A percentile compares a stretch with the other conserved stretches of the same genome.
Evolutionary conservation across 192 early-diverging fungal genomes (phyloP).

Genomic region (Podila horticola): DNA sequence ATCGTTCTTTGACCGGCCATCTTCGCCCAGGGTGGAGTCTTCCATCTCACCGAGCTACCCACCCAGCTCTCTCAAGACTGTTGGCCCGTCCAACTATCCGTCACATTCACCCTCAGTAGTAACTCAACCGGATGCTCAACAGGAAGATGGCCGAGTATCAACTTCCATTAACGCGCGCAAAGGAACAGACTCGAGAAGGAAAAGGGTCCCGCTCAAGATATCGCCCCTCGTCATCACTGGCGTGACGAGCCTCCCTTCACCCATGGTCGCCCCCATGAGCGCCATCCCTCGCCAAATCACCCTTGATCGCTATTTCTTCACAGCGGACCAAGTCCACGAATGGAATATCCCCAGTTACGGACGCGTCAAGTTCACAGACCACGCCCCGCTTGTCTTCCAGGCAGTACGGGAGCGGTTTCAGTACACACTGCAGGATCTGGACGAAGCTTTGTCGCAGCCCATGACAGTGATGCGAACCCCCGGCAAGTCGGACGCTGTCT

Average conservation of each 20-base stretch:
- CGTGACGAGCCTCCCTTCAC: conserved; percentile 19
- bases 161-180: not conserved
- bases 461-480: conserved; percentile 48
- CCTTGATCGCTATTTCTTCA: conserved; percentile 35
- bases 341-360: conserved; percentile 51
- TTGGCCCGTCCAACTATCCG: not conserved
- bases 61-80: not conserved
- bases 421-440: conserved; percentile 40
- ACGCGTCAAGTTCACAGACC: conserved; percentile 40
- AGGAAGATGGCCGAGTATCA: no score
- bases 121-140: no score
- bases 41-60: conserved; percentile 6
- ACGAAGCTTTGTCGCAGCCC: conserved; percentile 38
- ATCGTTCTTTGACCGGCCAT: conserved; percentile 22
- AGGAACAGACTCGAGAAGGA: not conserved
- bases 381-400: conserved; percentile 39
- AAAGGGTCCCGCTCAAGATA: conserved; percentile 26
- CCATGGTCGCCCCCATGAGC: conserved; percentile 35
- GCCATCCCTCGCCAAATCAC: conserved; percentile 28
- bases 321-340: conserved; percentile 37
- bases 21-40: conserved; percentile 7
- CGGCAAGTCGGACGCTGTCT: conserved; percentile 43
- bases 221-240: conserved; percentile 22
- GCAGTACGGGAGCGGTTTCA: conserved; percentile 38
- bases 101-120: no score